A percentile compares a stretch with the other conserved stretches of the same genome.
Evolutionary conservation across 1,284 basidiomycete species (phyloP).

Genomic region (Irpex lacteus): DNA sequence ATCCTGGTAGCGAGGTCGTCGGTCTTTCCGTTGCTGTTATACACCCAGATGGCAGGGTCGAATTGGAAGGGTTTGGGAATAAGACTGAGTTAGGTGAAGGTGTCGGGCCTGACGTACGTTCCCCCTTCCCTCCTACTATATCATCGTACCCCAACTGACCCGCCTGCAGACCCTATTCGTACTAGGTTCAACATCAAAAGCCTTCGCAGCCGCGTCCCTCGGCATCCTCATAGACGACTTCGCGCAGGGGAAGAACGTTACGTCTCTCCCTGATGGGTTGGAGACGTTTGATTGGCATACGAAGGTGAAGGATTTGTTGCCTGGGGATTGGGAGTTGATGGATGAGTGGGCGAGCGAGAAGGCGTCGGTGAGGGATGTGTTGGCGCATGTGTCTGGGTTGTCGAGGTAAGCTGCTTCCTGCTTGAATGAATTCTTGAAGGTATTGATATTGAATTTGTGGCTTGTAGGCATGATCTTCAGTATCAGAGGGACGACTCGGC

Average conservation of each 20-base stretch:
- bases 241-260: constrained; percentile 31
- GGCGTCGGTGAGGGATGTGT: constrained; percentile 34
- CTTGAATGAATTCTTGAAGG: no score
- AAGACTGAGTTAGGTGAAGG: constrained; percentile 24
- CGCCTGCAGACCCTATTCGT: constrained; percentile 34
- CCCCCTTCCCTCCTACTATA: no score
- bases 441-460: no score
- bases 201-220: constrained; percentile 36
- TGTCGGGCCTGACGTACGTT: constrained; percentile 24
- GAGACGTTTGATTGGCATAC: constrained; percentile 33
- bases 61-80: constrained; percentile 21
- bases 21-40: constrained; percentile 8
- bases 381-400: constrained; percentile 38
- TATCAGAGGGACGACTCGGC: background rate
- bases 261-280: constrained; percentile 32
- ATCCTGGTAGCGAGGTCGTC: background rate
- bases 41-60: background rate
- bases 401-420: no score
- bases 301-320: constrained; percentile 33
- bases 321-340: constrained; percentile 32
- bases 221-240: constrained; percentile 41
- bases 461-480: constrained; percentile 7
- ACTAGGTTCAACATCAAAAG: constrained; percentile 36
- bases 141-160: background rate
- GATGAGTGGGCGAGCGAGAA: constrained; percentile 34